A percentile compares a stretch with the other conserved stretches of the same genome.
Evolutionary conservation across 148 eudicot species (phyloP).

Genomic region (Rhododendron williamsianum): DNA sequence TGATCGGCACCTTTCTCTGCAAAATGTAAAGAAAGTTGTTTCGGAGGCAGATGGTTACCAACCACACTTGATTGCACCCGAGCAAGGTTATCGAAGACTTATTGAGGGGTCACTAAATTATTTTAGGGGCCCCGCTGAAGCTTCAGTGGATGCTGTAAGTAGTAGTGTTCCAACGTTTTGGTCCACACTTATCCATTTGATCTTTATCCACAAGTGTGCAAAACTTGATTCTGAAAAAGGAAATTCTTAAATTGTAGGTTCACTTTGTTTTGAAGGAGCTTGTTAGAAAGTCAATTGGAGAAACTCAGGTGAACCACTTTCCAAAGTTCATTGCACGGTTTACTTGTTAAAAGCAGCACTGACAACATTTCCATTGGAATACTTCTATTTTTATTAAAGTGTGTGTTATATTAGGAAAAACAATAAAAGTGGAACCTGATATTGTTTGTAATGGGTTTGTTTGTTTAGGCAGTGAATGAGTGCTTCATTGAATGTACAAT

Average conservation of each 20-base stretch:
- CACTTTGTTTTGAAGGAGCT: constrained; percentile 73
- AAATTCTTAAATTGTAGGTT: constrained; percentile 34
- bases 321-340: not conserved
- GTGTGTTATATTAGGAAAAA: not conserved
- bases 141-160: constrained; percentile 81
- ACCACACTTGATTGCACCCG: constrained; percentile 83
- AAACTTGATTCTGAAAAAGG: not conserved
- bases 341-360: not conserved
- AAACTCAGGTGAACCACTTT: constrained; percentile 48
- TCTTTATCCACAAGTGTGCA: not conserved
- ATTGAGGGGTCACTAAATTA: constrained; percentile 66
- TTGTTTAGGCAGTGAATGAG: not conserved
- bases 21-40: constrained; percentile 57
- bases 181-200: too few relatives aligned
- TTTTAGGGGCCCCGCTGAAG: constrained; percentile 79
- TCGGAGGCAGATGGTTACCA: constrained; percentile 84
- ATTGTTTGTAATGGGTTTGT: not conserved
- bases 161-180: not conserved
- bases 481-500: not conserved
- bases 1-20: constrained; percentile 69
- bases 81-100: constrained; percentile 78
- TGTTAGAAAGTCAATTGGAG: constrained; percentile 67
- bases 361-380: not conserved
- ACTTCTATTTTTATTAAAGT: not conserved
- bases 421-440: not conserved